Base-by-base conservation (phyloP, 495 filamentous ascomycete species). In the Halenospora varia region DNA sequence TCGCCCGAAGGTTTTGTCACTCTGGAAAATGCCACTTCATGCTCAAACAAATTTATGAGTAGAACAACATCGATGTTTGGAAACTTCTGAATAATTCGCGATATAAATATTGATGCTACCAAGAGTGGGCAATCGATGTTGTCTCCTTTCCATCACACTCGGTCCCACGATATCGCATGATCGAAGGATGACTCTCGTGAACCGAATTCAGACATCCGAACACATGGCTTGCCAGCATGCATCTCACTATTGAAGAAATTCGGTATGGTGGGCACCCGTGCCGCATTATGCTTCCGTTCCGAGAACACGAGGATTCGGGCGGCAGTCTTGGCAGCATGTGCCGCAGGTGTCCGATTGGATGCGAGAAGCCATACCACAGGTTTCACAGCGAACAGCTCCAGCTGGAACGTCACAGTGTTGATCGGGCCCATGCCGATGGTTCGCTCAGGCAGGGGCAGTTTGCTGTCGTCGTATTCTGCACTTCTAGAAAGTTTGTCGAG, bases 281-380 rank as follows among this genome's bases (percentile, higher is more conserved):
- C 47, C 47, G 47, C 47, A 49, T 49, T 49, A 49, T 49, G 47
- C 47, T 24, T 23, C 47, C 47, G 47, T 49, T 49, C 47, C 47
- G 47, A 49, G 47, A 24, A 24, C 15, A 20, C 13, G 15, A 20
- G 42, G n/a, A 4, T 46, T 8, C 8, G 15, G 42, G 19, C n/a
- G 9, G 35, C 9, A n/a, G n/a, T 9, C 35, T 40, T n/a, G 9
- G 15, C 19, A 4, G 42, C n/a, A 9, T 46, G 4, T 46, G 8
- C 19, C 42, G 19, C 42, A 46, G 17, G 15, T 4, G 8, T 46
- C 19, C 19, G 13, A n/a, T 46, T 20, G 42, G 13, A n/a, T 46
- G n/a, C 13, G 13, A 35, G 13, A 13, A 6, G 29, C 29, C 29
- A 13, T 35, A 13, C 29, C 29, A 6, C 29, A 35, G 6, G 13